These are phyloP conservation scores for Venturiaceae sp. DNA, from an alignment of 2,329 filamentous ascomycete genomes.

Conservation along the genomic window DNA sequence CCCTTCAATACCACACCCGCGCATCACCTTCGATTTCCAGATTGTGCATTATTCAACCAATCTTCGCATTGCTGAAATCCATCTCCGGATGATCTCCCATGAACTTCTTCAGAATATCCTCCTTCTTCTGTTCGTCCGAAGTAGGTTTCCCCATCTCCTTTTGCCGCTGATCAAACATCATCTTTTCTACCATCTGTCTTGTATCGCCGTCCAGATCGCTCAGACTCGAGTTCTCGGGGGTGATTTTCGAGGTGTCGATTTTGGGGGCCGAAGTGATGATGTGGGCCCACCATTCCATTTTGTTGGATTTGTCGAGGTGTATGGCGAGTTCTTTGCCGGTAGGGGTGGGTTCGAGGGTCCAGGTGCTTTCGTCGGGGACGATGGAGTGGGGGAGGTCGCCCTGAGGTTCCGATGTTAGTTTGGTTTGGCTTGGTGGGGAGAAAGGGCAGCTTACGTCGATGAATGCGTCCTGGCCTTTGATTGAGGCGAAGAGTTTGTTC, in stretches of 20 bases:
- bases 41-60: conserved; percentile 32
- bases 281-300: conserved; percentile 98
- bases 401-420: conserved; percentile 34
- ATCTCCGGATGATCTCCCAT: conserved; percentile 68
- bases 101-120: conserved; percentile 87
- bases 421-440: neutral
- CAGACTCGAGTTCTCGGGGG: conserved; percentile 84
- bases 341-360: conserved; percentile 70
- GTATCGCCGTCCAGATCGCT: conserved; percentile 92
- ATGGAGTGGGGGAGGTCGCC: conserved; percentile 77
- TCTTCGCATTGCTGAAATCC: conserved; percentile 59
- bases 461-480: conserved; percentile 83
- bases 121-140: conserved; percentile 92
- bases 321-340: conserved; percentile 67
- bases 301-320: conserved; percentile 91
- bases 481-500: conserved; percentile 62
- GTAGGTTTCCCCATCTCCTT: conserved; percentile 86
- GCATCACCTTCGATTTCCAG: too few relatives aligned
- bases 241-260: conserved; percentile 93
- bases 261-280: conserved; percentile 77
- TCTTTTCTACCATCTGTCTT: conserved; percentile 97
- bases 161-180: conserved; percentile 99
- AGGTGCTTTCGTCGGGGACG: conserved; percentile 78
- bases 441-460: conserved; percentile 52
- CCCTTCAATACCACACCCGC: too few relatives aligned